phyloP scores from a whole-genome alignment of 768 basidiomycete genomes.

The Panellus pusillus region DNA sequence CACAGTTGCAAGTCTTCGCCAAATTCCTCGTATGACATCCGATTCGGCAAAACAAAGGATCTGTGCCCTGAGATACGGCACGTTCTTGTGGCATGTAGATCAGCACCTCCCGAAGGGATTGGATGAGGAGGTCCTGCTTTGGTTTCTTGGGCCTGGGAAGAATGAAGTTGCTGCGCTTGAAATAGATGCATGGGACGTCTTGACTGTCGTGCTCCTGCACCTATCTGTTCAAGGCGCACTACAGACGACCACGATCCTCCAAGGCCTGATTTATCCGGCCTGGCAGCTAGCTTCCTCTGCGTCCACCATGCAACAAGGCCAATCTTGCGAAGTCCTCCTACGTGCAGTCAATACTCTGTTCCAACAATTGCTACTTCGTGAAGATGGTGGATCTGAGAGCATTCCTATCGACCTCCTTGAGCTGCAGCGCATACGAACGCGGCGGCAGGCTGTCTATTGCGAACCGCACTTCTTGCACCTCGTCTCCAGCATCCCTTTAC shows the following conservation, averaged over 20 bases:
- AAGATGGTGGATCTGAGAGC: constrained; percentile 41
- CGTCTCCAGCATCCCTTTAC: constrained; percentile 61
- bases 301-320: constrained; percentile 35
- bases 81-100: constrained; percentile 72
- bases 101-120: constrained; percentile 75
- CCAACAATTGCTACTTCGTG: constrained; percentile 55
- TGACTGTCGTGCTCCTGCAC: constrained; percentile 61
- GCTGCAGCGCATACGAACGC: constrained; percentile 66
- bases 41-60: constrained; percentile 46
- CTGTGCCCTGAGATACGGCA: constrained; percentile 65
- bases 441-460: constrained; percentile 65
- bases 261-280: constrained; percentile 75
- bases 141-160: constrained; percentile 71
- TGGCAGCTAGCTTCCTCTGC: constrained; percentile 61
- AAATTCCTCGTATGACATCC: constrained; percentile 57
- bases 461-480: constrained; percentile 66
- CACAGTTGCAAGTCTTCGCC: constrained; percentile 70
- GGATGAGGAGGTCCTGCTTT: constrained; percentile 66
- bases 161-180: constrained; percentile 60
- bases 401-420: constrained; percentile 57
- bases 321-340: constrained; percentile 51
- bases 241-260: constrained; percentile 68
- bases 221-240: constrained; percentile 68
- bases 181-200: constrained; percentile 65
- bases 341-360: constrained; percentile 65